Evolutionary conservation across 2,329 filamentous ascomycete species (phyloP), one percentile per base, ranked within the genome.

Genomic region (Lomentospora prolificans): DNA sequence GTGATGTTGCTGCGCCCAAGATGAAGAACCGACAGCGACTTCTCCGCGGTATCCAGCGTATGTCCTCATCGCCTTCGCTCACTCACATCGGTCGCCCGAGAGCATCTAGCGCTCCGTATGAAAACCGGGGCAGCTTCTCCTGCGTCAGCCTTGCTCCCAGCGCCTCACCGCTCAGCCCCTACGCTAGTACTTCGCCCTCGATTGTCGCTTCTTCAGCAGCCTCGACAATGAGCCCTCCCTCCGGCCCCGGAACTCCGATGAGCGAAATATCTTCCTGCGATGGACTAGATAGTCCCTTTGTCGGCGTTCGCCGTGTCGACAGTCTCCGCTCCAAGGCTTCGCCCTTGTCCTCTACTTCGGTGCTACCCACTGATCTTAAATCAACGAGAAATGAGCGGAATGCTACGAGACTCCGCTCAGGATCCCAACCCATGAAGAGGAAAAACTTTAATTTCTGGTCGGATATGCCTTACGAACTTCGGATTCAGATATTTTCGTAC

Each of bases 391-490:
- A 46, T n/a, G 53, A 46, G 12, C 33, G 28, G 36, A 36, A 25
- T 22, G 55, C 36, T 17, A 17, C 50, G 2, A 50, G 50, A 10
- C 12, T 14, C n/a, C 54, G 55, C 17, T 53, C 28, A n/a, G 50
- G 27, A 6, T 48, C 55, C 9, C 39, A 25, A n/a, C 27, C 36
- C 8, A 46, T 27, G 14, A 28, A 60, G 25, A 74, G 71, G 61
- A 61, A 63, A 2, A 67, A 72, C 7, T 77, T 78, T 67, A 82
- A 87, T 61, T 87, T 95, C 61, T 96, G 91, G 90, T 79, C 75
- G 10, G 79, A 81, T 44, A 80, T 97, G 75, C 94, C 94, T 0
- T 76, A 84, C 51, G 94, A 99, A 72, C 76, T 97, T 56, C 85
- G 86, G 61, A 77, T 95, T 62, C 75, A 88, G 44, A 83, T 96